A percentile compares a stretch with the other conserved stretches of the same genome.
Evolutionary conservation across 345 rosid genomes (phyloP).

Genomic region (Lenwebbia sp.): DNA sequence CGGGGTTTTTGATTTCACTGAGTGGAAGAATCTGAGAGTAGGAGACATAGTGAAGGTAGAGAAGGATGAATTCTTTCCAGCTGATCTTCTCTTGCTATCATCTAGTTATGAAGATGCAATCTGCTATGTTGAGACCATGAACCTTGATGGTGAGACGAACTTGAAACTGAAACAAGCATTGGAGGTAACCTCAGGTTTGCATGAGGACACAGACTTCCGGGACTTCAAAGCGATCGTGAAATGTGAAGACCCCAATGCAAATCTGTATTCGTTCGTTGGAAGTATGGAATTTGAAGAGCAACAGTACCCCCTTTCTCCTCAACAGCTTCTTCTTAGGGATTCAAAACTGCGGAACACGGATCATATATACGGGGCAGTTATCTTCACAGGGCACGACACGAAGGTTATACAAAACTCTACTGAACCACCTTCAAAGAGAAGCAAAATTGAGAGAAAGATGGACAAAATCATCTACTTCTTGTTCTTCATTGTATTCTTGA

Average conservation of each 20-base stretch:
- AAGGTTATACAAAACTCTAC: constrained; percentile 86
- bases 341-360: constrained; percentile 86
- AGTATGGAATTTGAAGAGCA: constrained; percentile 50
- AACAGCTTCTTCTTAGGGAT: constrained; percentile 81
- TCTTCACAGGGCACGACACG: constrained; percentile 88
- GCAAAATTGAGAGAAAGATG: constrained; percentile 77
- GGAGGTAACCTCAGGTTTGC: constrained; percentile 52
- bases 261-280: constrained; percentile 75
- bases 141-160: constrained; percentile 94
- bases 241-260: constrained; percentile 94
- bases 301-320: constrained; percentile 58
- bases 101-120: constrained; percentile 76
- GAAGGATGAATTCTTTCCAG: constrained; percentile 79
- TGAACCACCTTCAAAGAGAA: constrained; percentile 85
- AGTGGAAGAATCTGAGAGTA: constrained; percentile 68
- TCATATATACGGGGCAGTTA: constrained; percentile 59
- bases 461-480: constrained; percentile 59
- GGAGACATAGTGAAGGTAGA: constrained; percentile 84
- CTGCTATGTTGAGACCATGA: constrained; percentile 95
- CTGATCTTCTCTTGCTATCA: constrained; percentile 69
- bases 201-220: constrained; percentile 43
- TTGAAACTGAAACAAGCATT: constrained; percentile 75
- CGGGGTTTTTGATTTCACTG: constrained; percentile 37
- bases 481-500: constrained; percentile 38
- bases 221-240: constrained; percentile 55